phyloP scores from a whole-genome alignment of 2,329 filamentous ascomycete species.

The Colletotrichum paranaense region DNA sequence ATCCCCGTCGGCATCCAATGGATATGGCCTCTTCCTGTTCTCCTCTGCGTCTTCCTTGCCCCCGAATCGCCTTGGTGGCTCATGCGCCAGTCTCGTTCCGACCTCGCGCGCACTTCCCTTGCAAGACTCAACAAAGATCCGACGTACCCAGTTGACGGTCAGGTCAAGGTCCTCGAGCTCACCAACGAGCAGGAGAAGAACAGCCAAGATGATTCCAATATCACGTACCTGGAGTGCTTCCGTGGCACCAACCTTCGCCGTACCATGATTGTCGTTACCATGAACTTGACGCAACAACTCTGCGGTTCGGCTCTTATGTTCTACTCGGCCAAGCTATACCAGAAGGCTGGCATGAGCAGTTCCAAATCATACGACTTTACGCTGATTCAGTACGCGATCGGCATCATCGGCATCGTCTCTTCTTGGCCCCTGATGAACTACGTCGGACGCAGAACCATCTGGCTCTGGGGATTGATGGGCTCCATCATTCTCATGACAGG shows the following conservation, averaged over 20 bases:
- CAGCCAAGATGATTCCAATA: constrained; percentile 25
- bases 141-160: constrained; percentile 45
- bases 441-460: constrained; percentile 56
- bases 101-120: constrained; percentile 44
- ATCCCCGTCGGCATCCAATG: constrained; percentile 54
- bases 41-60: constrained; percentile 46
- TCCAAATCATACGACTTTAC: constrained; percentile 57
- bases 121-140: constrained; percentile 41
- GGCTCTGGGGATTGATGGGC: constrained; percentile 51
- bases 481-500: constrained; percentile 50
- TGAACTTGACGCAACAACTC: constrained; percentile 65
- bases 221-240: constrained; percentile 49
- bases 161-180: constrained; percentile 50
- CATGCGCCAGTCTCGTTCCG: constrained; percentile 44
- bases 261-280: constrained; percentile 56
- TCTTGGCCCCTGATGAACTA: constrained; percentile 55
- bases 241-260: constrained; percentile 45
- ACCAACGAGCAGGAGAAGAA: constrained; percentile 48
- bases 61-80: constrained; percentile 55
- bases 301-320: constrained; percentile 64
- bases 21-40: constrained; percentile 48
- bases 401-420: constrained; percentile 54
- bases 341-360: constrained; percentile 58
- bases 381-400: constrained; percentile 52
- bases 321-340: constrained; percentile 63